Conservation (phyloP, 257 asterid genomes). For the Solanum etuberosum region DNA sequence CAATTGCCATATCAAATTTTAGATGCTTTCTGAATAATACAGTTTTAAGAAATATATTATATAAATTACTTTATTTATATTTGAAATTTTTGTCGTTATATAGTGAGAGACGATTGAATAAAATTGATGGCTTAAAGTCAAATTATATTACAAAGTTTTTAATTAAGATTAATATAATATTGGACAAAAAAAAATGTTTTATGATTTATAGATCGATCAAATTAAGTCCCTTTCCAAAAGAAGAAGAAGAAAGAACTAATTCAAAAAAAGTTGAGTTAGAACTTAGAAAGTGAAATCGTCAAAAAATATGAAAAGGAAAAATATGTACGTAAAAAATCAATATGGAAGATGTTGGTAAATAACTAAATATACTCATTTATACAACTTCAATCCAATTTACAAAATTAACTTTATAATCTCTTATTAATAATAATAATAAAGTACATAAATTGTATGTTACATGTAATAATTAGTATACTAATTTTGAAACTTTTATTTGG, state of each 20-base stretch:
- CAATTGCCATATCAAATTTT: neutral
- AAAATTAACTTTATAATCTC: too few relatives aligned
- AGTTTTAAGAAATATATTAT: too few relatives aligned
- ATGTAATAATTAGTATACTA: too few relatives aligned
- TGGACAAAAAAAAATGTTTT: too few relatives aligned
- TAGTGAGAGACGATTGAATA: rapidly evolving
- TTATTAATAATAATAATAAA: too few relatives aligned
- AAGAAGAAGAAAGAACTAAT: neutral
- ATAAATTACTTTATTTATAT: neutral
- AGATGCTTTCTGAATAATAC: neutral
- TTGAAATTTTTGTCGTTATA: neutral
- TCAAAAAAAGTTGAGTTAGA: too few relatives aligned
- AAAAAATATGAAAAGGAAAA: neutral
- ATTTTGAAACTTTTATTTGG: too few relatives aligned
- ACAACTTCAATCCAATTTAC: neutral
- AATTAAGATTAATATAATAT: too few relatives aligned
- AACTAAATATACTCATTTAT: neutral
- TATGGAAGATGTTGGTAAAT: neutral
- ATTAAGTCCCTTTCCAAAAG: too few relatives aligned
- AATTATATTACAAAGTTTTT: neutral
- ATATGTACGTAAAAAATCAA: neutral
- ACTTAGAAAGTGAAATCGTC: neutral
- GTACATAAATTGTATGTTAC: too few relatives aligned
- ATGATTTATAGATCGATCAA: neutral
- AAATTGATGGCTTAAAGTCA: neutral